phyloP scores from a whole-genome alignment of 805 yeast species.

The Nakazawaea wyomingensis region DNA sequence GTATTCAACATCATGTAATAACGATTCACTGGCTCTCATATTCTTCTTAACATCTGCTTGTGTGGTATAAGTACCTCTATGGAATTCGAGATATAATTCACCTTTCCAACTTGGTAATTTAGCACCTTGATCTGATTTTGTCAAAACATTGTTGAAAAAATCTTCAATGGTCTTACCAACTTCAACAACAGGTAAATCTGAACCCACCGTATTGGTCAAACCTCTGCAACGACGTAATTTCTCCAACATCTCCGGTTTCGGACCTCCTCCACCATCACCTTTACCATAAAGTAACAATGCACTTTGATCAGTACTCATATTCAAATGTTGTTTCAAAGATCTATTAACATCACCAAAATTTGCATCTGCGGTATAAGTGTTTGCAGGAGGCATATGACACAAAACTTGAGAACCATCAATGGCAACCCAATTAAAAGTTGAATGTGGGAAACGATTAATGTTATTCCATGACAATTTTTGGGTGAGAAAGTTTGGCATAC shows the following conservation, averaged over 20 bases:
- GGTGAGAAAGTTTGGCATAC: constrained; percentile 78
- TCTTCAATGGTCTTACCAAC: constrained; percentile 76
- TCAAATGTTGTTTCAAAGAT: constrained; percentile 76
- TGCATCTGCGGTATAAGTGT: constrained; percentile 91
- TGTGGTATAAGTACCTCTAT: constrained; percentile 94
- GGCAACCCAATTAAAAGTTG: constrained; percentile 94
- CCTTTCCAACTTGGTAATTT: constrained; percentile 86
- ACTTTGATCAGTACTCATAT: constrained; percentile 71
- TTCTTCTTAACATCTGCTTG: constrained; percentile 82
- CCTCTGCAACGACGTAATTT: constrained; percentile 91
- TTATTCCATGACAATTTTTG: constrained; percentile 97
- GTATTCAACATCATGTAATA: constrained; percentile 81
- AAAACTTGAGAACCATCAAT: constrained; percentile 90
- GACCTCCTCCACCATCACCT: constrained; percentile 99
- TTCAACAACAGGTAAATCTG: constrained; percentile 71
- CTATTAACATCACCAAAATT: constrained; percentile 89
- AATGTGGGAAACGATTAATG: constrained; percentile 82
- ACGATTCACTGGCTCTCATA: constrained; percentile 71
- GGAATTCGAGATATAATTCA: constrained; percentile 90
- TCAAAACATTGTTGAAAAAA: constrained; percentile 64
- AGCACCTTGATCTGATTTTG: constrained; percentile 58
- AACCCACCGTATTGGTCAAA: constrained; percentile 70
- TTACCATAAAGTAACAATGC: constrained; percentile 83
- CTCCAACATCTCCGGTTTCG: constrained; percentile 89
- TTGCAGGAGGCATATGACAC: constrained; percentile 97